phyloP scores from a whole-genome alignment of 2,329 filamentous ascomycete genomes.

The Neospermospora avenae region DNA sequence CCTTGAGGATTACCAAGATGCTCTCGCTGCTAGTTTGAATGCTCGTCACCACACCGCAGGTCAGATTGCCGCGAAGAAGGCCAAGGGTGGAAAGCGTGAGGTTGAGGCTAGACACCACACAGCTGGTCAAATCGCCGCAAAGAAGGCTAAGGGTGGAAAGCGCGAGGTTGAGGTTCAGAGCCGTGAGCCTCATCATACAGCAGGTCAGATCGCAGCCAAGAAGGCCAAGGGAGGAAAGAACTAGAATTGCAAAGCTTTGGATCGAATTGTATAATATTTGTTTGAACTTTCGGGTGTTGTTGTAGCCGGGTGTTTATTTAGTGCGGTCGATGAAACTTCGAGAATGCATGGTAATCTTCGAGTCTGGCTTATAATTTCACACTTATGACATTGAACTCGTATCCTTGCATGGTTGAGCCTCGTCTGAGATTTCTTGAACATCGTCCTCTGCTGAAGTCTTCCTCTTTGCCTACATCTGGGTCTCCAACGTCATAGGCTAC shows the following conservation, averaged over 20 bases:
- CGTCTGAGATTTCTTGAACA: too few species aligned
- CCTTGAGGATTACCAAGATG: neutral
- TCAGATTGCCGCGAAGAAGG: constrained; percentile 22
- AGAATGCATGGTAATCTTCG: constrained; percentile 1
- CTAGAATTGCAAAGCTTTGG: neutral
- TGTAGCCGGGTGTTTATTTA: neutral
- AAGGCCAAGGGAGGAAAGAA: constrained; percentile 12
- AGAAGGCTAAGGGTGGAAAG: neutral
- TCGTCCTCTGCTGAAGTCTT: too few species aligned
- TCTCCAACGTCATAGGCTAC: too few species aligned
- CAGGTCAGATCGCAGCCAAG: neutral
- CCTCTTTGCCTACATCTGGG: too few species aligned
- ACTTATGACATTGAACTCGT: too few species aligned
- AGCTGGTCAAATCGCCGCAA: constrained; percentile 23
- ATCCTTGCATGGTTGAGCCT: too few species aligned
- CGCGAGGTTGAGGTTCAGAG: neutral
- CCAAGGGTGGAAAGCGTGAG: constrained; percentile 13
- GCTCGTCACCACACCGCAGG: constrained; percentile 23
- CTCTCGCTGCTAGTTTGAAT: constrained; percentile 8
- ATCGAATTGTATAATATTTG: constrained; percentile 2
- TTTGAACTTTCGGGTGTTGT: neutral
- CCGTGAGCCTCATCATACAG: neutral
- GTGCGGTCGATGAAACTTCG: neutral
- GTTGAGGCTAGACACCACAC: constrained; percentile 23
- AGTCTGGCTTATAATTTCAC: too few species aligned